Base-by-base conservation (phyloP, 2,329 filamentous ascomycete genomes). In the Exophiala spinifera region DNA sequence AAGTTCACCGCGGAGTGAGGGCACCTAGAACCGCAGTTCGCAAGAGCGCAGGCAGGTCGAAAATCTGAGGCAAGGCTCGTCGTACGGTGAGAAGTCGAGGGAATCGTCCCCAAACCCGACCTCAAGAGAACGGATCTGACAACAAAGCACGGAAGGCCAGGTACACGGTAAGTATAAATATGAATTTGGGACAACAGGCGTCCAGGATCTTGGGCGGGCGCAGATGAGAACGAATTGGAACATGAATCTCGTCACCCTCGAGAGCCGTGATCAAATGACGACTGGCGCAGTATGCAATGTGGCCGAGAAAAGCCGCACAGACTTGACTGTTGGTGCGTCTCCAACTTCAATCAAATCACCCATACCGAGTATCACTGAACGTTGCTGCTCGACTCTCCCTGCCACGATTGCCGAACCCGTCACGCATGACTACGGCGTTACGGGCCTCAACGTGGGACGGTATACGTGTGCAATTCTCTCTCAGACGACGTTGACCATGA, bases 401-500 rank as follows among this genome's bases (percentile, higher is more conserved):
- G 23, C 23, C 3, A 31, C 28, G 15, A 17, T 14, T 47, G 20
- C 33, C 17, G 45, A n/a, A 17, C 45, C 39, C 37, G 25, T 36
- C 45, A 46, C 21, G 28, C 20, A 28, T 17, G 31, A 33, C 49
- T 34, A 31, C 40, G 25, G 23, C 37, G 21, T 31, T 42, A 37
- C 42, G 14, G n/a, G 36, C 15, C 36, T 39, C 3, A n/a, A 39
- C 36, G 36, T 19, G 2, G 36, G 8, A 39, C n/a, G 40, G 13
- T 40, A 13, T 49, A 15, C 49, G 33, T 42, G 31, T 14, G 4
- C 33, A 19, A 21, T 53, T 36, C 34, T 48, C 36, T 44, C 34
- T 48, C 36, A 48, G 43, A 49, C 50, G 21, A 42, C 36, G 3
- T 46, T 40, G 49, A 45, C 40, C 44, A 49, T 40, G 20, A 28